A percentile compares a stretch with the other conserved stretches of the same genome.
Conservation (phyloP, 768 basidiomycete genomes). For the Macrolepiota dolichaula region DNA sequence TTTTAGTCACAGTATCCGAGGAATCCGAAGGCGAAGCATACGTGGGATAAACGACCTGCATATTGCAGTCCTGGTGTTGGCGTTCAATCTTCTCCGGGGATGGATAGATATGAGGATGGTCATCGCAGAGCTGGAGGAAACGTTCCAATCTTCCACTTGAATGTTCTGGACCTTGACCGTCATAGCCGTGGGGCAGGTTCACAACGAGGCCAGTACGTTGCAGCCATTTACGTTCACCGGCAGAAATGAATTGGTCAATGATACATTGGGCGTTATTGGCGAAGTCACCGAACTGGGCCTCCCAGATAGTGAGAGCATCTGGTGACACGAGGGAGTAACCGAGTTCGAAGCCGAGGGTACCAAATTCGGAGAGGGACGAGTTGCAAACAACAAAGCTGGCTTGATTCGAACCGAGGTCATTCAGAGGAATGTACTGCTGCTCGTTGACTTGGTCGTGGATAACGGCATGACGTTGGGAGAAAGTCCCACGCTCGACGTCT, state of each 20-base stretch:
- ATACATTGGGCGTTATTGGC: conserved; percentile 97
- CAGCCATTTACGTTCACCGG: conserved; percentile 97
- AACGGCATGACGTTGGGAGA: conserved; percentile 97
- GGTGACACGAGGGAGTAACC: conserved; percentile 98
- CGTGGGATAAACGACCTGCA: conserved; percentile 99
- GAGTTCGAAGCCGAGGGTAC: conserved; percentile 93
- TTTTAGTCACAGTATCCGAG: not conserved
- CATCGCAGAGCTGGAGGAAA: conserved; percentile 97
- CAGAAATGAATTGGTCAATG: conserved; percentile 98
- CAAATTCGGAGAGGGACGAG: conserved; percentile 94
- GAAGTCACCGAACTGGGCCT: conserved; percentile 98
- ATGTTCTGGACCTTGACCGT: conserved; percentile 98
- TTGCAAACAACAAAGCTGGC: conserved; percentile 95
- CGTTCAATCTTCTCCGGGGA: conserved; percentile 85
- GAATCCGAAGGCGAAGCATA: conserved; percentile 33
- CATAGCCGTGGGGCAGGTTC: conserved; percentile 91
- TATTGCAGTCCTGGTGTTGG: conserved; percentile 98
- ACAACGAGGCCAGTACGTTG: conserved; percentile 91
- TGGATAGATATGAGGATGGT: conserved; percentile 91
- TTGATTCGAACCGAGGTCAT: conserved; percentile 83
- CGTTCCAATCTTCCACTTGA: conserved; percentile 94
- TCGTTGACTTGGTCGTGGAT: conserved; percentile 95
- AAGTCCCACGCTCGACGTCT: conserved; percentile 98
- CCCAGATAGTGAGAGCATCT: conserved; percentile 91
- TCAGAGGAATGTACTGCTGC: conserved; percentile 84